phyloP scores from a whole-genome alignment of 371 early-diverging fungal species.

The Syncephalis fuscata region DNA sequence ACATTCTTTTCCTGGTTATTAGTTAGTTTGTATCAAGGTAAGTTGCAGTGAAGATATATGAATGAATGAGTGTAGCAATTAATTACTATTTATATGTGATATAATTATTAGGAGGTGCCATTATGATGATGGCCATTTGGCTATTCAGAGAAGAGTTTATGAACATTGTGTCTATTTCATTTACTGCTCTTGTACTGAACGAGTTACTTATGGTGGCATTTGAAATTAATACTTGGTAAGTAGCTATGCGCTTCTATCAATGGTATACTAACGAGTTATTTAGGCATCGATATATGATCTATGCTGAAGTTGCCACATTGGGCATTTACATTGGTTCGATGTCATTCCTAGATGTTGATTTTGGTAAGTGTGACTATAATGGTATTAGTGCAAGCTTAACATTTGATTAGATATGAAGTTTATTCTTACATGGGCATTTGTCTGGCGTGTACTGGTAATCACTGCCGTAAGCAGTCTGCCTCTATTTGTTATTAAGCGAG shows the following conservation, averaged over 20 bases:
- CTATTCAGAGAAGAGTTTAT: constrained; percentile 94
- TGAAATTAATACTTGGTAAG: constrained; percentile 77
- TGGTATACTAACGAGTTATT: neutral
- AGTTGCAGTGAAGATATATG: too few species aligned
- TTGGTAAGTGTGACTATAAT: constrained; percentile 35
- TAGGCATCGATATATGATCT: constrained; percentile 72
- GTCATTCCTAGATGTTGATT: constrained; percentile 73
- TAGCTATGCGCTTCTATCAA: too few species aligned
- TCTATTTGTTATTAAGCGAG: constrained; percentile 51
- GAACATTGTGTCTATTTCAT: constrained; percentile 91
- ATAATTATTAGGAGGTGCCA: constrained; percentile 47
- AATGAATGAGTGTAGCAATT: too few species aligned
- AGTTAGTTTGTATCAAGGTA: constrained; percentile 93
- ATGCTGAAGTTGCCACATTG: constrained; percentile 65
- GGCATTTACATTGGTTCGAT: constrained; percentile 76
- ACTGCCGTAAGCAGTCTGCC: constrained; percentile 79
- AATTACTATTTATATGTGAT: too few species aligned
- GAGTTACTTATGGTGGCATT: constrained; percentile 97
- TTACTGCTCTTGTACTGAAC: constrained; percentile 93
- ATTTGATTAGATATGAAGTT: constrained; percentile 50
- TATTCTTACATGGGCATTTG: constrained; percentile 64
- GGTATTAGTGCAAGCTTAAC: neutral
- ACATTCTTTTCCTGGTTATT: constrained; percentile 93
- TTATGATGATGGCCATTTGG: constrained; percentile 89
- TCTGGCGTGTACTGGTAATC: constrained; percentile 83